Base-by-base conservation (phyloP, 2,329 filamentous ascomycete species). In the Monascus ruber region DNA sequence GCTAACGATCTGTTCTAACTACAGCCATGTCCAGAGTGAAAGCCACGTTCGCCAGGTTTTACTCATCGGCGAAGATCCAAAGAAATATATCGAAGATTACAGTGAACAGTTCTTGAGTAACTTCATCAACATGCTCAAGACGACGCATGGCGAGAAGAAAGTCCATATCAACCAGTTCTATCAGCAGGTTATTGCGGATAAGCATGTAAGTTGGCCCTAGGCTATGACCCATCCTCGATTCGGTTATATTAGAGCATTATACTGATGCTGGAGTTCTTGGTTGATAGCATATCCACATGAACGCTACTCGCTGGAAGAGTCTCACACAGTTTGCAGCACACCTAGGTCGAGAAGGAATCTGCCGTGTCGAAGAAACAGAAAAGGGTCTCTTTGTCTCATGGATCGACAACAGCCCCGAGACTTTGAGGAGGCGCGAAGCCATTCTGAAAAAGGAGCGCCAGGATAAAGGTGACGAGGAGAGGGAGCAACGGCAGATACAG, bases 101-200 rank as follows among this genome's bases (percentile, higher is more conserved):
- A 85, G 77, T 60, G 76, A 76, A 44, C 77, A 94, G 49, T 98
- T 98, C 60, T 67, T 83, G 46, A 74, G 74, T 42, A 85, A 93
- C 55, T 94, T 94, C 52, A 47, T 93, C 1, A 70, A 77, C 41
- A 70, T 91, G 2, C 70, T 98, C 5, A 75, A 78, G 41, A 94
- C 88, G 0, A 77, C 81, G 0, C 91, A 98, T 54, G 86, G 87
- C 46, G 87, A 94, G 63, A 98, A 98, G 62, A 76, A 79, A 52
- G 79, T 96, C 1, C 76, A 88, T 28, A 77, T 88, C 37, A 98
- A 98, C 55, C 80, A 85, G 45, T 96, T 96, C 60, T 98, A 98
- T 64, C 86, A 96, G 59, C 81, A 88, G 55, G 91, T 94, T 53
- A 95, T 96, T 50, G 73, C 78, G 10, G 82, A 89, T 50, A 87